Percentiles rank a stretch among this genome's conserved stretches.
Evolutionary conservation across 495 filamentous ascomycete genomes (phyloP).

Genomic region (Stereocaulon alpinum): DNA sequence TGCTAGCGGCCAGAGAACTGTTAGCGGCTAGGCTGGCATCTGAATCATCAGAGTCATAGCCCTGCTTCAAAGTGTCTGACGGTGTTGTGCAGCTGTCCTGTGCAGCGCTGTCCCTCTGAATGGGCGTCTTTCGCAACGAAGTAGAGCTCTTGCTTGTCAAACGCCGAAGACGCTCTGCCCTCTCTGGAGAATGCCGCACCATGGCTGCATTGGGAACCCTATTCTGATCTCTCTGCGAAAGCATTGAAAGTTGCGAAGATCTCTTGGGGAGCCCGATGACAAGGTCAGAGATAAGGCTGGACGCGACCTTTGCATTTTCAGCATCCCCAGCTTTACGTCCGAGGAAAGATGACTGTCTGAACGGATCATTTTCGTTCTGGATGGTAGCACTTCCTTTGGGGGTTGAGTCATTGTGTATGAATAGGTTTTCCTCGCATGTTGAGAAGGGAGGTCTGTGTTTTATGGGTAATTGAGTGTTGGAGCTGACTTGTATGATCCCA

Average conservation of each 20-base stretch:
- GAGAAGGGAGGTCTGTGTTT: background rate
- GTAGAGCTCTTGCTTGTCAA: conserved; percentile 17
- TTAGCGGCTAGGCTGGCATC: background rate
- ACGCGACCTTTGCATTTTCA: background rate
- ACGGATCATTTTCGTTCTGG: background rate
- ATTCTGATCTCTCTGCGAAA: background rate
- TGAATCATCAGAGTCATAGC: background rate
- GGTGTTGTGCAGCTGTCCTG: background rate
- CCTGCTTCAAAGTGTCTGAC: background rate
- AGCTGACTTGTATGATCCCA: conserved; percentile 4
- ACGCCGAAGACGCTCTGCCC: conserved; percentile 20
- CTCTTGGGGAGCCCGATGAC: background rate
- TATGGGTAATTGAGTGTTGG: background rate
- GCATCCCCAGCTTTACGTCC: background rate
- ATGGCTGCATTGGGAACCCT: background rate
- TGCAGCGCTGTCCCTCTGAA: background rate
- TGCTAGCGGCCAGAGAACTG: background rate
- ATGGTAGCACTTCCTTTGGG: background rate
- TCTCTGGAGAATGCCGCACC: conserved; percentile 16
- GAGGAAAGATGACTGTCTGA: background rate
- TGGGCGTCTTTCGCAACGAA: background rate
- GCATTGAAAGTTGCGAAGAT: conserved; percentile 11
- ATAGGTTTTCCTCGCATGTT: background rate
- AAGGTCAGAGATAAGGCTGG: background rate
- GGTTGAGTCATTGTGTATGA: background rate